A percentile compares a stretch with the other conserved stretches of the same genome.
These are phyloP conservation scores for Malassezia pachydermatis DNA, from an alignment of 1,284 basidiomycete species.

Conservation along the genomic window DNA sequence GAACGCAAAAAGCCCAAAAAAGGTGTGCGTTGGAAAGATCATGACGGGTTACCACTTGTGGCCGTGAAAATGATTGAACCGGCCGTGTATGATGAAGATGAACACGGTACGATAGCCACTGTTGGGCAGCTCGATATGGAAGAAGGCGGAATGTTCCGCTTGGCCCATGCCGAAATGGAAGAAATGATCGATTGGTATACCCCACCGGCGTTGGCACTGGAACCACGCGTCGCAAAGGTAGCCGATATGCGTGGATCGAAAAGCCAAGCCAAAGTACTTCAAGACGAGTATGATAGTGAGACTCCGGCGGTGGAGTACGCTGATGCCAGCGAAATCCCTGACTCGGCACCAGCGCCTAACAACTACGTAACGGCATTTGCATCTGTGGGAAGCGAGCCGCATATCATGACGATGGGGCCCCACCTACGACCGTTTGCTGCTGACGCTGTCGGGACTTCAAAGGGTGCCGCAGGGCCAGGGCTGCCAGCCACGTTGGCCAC, in stretches of 20 bases:
- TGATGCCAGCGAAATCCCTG: conserved; percentile 7
- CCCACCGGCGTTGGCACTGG: background rate
- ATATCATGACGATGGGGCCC: conserved; percentile 4
- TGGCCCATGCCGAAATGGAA: conserved; percentile 29
- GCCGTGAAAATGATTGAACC: conserved; percentile 28
- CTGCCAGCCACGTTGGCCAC: conserved; percentile 1
- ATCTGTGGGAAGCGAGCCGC: conserved; percentile 1
- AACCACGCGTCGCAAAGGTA: background rate
- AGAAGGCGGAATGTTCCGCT: conserved; percentile 28
- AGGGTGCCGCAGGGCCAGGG: background rate
- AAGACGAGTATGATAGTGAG: conserved; percentile 13
- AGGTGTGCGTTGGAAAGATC: conserved; percentile 27
- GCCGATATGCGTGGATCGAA: conserved; percentile 1
- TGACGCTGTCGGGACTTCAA: background rate
- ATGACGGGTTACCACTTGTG: conserved; percentile 22
- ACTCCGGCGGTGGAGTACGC: background rate
- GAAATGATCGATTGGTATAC: conserved; percentile 29
- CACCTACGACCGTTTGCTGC: background rate
- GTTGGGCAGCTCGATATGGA: conserved; percentile 20
- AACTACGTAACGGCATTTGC: conserved; percentile 4
- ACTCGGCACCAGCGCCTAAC: conserved; percentile 10
- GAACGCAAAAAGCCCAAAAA: conserved; percentile 23
- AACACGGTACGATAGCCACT: conserved; percentile 3
- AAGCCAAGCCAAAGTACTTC: conserved; percentile 9
- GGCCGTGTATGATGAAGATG: conserved; percentile 27